phyloP scores from a whole-genome alignment of 1,284 basidiomycete species.

The Vanrija pseudolonga region DNA sequence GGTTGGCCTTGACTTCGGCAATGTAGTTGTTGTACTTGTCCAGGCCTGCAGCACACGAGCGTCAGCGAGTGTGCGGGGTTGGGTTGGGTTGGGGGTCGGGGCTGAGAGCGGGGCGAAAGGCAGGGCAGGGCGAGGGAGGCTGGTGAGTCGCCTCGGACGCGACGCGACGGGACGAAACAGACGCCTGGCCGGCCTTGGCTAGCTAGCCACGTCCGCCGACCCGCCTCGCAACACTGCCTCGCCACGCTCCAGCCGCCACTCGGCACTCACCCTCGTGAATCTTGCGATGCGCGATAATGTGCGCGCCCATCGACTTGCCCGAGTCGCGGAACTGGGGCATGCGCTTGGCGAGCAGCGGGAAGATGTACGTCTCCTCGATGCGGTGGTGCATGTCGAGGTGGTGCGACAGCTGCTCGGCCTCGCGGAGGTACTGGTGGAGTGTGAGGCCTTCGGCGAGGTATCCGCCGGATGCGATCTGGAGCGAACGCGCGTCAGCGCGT shows the following conservation, averaged over 20 bases:
- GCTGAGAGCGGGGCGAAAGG: too few relatives aligned
- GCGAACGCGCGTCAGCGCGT: not conserved
- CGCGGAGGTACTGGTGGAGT: constrained; percentile 53
- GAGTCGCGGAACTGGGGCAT: constrained; percentile 59
- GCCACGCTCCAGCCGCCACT: too few relatives aligned
- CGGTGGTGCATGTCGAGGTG: constrained; percentile 65
- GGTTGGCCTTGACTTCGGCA: constrained; percentile 54
- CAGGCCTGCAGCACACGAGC: constrained; percentile 29
- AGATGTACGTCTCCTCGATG: constrained; percentile 57
- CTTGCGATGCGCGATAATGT: constrained; percentile 60
- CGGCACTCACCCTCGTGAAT: constrained; percentile 63
- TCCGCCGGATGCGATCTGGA: constrained; percentile 55
- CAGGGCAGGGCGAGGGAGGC: too few relatives aligned
- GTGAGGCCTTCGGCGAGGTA: constrained; percentile 54
- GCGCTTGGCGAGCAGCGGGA: constrained; percentile 61
- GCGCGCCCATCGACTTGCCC: constrained; percentile 52
- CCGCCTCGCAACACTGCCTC: too few relatives aligned
- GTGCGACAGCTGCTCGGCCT: constrained; percentile 51
- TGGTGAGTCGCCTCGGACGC: too few relatives aligned
- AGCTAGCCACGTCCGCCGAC: too few relatives aligned
- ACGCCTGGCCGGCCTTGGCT: too few relatives aligned
- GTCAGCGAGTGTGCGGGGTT: not conserved
- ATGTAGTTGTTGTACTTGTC: constrained; percentile 56
- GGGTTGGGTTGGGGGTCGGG: too few relatives aligned
- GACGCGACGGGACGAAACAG: too few relatives aligned